A percentile compares a stretch with the other conserved stretches of the same genome.
Evolutionary conservation across 148 eudicot genomes (phyloP).

Genomic region (Limonium bicolor): DNA sequence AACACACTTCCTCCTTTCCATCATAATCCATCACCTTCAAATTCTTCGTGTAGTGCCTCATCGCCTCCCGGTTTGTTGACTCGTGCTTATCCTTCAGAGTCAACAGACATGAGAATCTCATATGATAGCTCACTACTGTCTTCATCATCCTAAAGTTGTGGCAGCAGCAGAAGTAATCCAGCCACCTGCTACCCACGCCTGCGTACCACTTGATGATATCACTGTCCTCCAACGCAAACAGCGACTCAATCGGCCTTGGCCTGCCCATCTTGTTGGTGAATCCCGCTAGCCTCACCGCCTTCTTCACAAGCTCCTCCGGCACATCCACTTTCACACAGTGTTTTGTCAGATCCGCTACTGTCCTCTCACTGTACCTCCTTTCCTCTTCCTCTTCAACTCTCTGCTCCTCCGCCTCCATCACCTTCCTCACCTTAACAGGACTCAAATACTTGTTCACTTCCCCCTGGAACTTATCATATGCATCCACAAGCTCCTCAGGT

Average conservation of each 20-base stretch:
- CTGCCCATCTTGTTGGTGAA: constrained; percentile 91
- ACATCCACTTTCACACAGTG: constrained; percentile 63
- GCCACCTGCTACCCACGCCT: constrained; percentile 85
- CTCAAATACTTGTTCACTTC: constrained; percentile 66
- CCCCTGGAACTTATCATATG: constrained; percentile 73
- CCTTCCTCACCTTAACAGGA: constrained; percentile 42
- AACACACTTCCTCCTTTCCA: constrained; percentile 42
- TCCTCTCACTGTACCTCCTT: constrained; percentile 44
- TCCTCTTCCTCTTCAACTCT: constrained; percentile 65
- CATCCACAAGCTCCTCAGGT: constrained; percentile 58
- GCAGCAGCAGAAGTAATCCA: constrained; percentile 73
- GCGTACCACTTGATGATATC: constrained; percentile 87
- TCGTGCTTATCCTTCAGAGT: constrained; percentile 86
- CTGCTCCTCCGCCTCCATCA: constrained; percentile 42
- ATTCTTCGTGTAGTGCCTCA: constrained; percentile 77
- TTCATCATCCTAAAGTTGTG: constrained; percentile 60
- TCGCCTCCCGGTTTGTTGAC: constrained; percentile 61
- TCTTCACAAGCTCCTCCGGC: constrained; percentile 50
- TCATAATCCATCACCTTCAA: constrained; percentile 32
- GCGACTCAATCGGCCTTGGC: constrained; percentile 61
- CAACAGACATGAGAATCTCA: constrained; percentile 78
- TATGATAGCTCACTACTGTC: constrained; percentile 59
- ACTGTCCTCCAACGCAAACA: constrained; percentile 59
- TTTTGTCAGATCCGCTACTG: constrained; percentile 67
- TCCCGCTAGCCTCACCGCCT: constrained; percentile 60